Conservation (phyloP, 495 filamentous ascomycete genomes). For the Aspergillus bertholletiae region DNA sequence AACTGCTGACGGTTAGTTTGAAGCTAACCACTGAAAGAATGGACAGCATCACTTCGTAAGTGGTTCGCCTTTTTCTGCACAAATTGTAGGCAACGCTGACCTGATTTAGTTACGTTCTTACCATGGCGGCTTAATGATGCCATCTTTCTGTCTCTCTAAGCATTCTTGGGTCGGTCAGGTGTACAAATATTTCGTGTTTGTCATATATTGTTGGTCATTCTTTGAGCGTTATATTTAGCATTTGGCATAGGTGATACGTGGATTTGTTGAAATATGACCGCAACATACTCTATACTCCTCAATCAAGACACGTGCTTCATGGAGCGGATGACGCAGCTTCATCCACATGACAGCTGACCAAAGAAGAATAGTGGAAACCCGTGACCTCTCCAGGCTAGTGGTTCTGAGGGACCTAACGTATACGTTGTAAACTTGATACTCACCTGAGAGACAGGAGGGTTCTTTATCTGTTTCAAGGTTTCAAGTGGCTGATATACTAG, state of each 20-base stretch:
- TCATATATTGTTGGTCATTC: neutral
- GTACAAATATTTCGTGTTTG: neutral
- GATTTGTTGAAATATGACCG: neutral
- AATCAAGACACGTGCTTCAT: neutral
- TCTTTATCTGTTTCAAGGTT: neutral
- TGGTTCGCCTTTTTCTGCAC: constrained; percentile 11
- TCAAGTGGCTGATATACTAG: neutral
- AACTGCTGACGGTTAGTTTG: constrained; percentile 77
- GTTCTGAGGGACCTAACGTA: neutral
- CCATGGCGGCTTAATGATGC: constrained; percentile 29
- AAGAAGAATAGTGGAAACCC: neutral
- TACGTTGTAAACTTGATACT: neutral
- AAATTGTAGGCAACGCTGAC: neutral
- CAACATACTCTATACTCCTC: neutral
- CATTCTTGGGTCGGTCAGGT: neutral
- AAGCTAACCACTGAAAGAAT: constrained; percentile 89
- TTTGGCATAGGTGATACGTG: neutral
- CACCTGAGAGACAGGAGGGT: neutral
- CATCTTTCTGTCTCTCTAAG: neutral
- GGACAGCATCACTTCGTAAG: constrained; percentile 79
- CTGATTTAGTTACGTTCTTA: constrained; percentile 30
- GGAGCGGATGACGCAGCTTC: neutral
- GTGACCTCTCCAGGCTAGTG: neutral
- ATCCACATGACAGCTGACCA: neutral
- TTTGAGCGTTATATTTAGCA: neutral